Conservation (phyloP, 192 early-diverging fungal genomes). For the Linnemannia zychae region DNA sequence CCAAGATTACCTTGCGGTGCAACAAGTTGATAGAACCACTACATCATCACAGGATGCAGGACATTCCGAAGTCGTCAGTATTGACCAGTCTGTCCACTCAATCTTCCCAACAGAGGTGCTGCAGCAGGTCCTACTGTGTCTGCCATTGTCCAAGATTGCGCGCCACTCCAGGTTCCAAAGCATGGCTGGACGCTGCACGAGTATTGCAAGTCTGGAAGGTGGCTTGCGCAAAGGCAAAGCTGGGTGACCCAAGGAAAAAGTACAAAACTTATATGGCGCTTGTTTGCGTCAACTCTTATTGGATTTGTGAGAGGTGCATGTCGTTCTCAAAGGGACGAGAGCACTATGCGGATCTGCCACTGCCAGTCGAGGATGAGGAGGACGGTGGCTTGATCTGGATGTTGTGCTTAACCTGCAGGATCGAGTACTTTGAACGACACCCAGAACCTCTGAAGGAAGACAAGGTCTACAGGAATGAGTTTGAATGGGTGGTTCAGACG, state of each 20-base stretch:
- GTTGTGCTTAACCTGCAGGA: constrained; percentile 12
- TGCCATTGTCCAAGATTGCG: constrained; percentile 29
- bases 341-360: constrained; percentile 13
- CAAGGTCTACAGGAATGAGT: not conserved
- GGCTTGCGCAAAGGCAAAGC: not conserved
- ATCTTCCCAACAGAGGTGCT: constrained; percentile 35
- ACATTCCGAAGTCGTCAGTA: not conserved
- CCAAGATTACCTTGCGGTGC: not conserved
- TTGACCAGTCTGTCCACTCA: not conserved
- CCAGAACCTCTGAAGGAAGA: constrained; percentile 7
- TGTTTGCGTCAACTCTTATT: constrained; percentile 24
- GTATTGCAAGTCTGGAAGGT: constrained; percentile 8
- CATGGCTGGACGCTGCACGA: constrained; percentile 27
- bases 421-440: constrained; percentile 10
- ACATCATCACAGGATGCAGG: not conserved
- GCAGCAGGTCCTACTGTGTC: constrained; percentile 11
- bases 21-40: not conserved
- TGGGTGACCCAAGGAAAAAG: constrained; percentile 18
- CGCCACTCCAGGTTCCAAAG: constrained; percentile 3
- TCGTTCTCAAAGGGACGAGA: not conserved
- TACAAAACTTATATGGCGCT: constrained; percentile 21
- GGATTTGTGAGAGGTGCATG: constrained; percentile 26
- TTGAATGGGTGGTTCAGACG: not conserved
- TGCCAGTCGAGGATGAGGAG: not conserved
- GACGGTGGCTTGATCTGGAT: constrained; percentile 10